A percentile compares a stretch with the other conserved stretches of the same genome.
Evolutionary conservation across 805 yeast species (phyloP).

Genomic region (Candida yuanshanica): DNA sequence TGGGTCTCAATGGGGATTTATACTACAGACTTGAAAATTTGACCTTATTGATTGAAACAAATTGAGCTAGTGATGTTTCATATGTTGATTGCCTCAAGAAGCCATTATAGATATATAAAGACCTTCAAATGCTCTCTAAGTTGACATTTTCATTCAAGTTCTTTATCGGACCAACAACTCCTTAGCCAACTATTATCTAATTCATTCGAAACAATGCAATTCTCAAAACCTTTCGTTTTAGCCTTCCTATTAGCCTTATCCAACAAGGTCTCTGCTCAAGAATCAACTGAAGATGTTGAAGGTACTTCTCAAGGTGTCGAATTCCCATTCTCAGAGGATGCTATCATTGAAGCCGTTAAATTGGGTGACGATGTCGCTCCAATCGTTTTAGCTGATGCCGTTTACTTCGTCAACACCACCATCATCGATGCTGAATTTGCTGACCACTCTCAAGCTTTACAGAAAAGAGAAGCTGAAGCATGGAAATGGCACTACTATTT

Average conservation of each 20-base stretch:
- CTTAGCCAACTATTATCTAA: not conserved
- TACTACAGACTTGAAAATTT: not conserved
- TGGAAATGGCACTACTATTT: slow-evolving; percentile 17
- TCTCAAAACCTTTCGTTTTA: slow-evolving; percentile 8
- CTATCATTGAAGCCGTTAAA: slow-evolving; percentile 18
- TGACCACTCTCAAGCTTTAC: slow-evolving; percentile 7
- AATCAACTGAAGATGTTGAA: slow-evolving; percentile 4
- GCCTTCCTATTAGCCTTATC: slow-evolving; percentile 9
- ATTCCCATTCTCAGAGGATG: slow-evolving; percentile 24
- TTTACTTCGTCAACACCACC: slow-evolving; percentile 23
- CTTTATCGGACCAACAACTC: not conserved
- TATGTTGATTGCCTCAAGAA: not conserved
- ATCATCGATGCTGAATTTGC: slow-evolving; percentile 15
- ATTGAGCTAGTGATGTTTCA: not conserved
- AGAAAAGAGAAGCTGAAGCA: slow-evolving; percentile 21
- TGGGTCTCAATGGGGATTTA: slow-evolving; percentile 1
- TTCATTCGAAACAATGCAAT: slow-evolving; percentile 7
- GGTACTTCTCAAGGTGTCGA: slow-evolving; percentile 16
- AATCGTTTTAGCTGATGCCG: slow-evolving; percentile 20
- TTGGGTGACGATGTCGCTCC: slow-evolving; percentile 15
- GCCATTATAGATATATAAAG: not conserved
- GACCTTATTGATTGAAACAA: not conserved
- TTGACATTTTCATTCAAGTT: not conserved
- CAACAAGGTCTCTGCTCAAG: slow-evolving; percentile 8
- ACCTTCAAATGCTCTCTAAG: not conserved